These are phyloP conservation scores for Aspergillus novoparasiticus DNA, from an alignment of 2,329 filamentous ascomycete genomes.

Conservation along the genomic window DNA sequence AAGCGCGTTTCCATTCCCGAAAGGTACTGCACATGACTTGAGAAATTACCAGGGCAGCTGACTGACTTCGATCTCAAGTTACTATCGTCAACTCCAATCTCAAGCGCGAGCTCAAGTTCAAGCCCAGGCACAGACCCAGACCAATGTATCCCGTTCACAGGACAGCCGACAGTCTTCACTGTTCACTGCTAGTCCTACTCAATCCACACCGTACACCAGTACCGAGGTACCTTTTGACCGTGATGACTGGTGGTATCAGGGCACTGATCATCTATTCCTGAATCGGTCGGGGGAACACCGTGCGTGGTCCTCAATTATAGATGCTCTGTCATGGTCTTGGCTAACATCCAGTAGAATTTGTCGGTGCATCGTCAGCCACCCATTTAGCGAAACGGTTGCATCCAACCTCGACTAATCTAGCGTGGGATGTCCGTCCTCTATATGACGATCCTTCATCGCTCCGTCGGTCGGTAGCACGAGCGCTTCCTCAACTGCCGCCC, in stretches of 20 bases:
- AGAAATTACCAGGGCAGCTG: neutral
- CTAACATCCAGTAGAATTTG: constrained; percentile 27
- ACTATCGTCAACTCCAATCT: constrained; percentile 37
- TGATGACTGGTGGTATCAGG: constrained; percentile 45
- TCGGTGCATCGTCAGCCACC: constrained; percentile 39
- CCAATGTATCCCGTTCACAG: neutral
- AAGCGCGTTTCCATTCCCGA: constrained; percentile 40
- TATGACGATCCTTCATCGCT: constrained; percentile 39
- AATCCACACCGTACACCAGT: constrained; percentile 22
- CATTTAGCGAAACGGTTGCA: constrained; percentile 40
- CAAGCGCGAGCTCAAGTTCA: constrained; percentile 24
- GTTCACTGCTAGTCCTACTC: constrained; percentile 14
- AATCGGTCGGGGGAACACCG: constrained; percentile 41
- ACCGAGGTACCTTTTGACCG: constrained; percentile 30
- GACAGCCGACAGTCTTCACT: neutral
- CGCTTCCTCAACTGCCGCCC: constrained; percentile 50
- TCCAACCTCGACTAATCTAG: constrained; percentile 35
- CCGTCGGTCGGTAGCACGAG: constrained; percentile 27
- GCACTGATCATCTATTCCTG: constrained; percentile 37
- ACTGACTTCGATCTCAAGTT: constrained; percentile 21
- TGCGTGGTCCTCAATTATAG: constrained; percentile 15
- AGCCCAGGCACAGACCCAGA: constrained; percentile 18
- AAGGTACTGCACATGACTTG: constrained; percentile 26
- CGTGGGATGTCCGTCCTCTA: constrained; percentile 39
- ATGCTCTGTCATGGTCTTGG: neutral